Conservation (phyloP, 1,139 yeast genomes). For the Blastobotrys raffinosifermentans region DNA sequence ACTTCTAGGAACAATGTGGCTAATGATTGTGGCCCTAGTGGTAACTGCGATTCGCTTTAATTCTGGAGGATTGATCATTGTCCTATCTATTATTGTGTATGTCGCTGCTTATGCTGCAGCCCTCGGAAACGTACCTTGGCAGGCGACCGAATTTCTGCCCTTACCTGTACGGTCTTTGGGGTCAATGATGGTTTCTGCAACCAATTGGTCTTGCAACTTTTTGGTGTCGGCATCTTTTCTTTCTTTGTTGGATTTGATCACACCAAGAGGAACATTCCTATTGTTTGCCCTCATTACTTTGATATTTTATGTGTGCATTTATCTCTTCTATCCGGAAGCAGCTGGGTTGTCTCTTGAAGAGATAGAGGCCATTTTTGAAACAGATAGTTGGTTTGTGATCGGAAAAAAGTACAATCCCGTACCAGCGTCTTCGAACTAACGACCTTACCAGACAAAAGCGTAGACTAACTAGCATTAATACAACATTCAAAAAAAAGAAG, state of each 20-base stretch:
- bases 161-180: constrained; percentile 41
- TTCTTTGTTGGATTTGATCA: constrained; percentile 31
- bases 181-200: constrained; percentile 39
- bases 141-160: constrained; percentile 43
- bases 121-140: constrained; percentile 46
- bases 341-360: constrained; percentile 43
- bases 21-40: constrained; percentile 37
- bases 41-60: constrained; percentile 23
- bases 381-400: constrained; percentile 2
- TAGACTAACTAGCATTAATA: no score
- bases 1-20: constrained; percentile 46
- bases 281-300: constrained; percentile 37
- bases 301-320: constrained; percentile 39
- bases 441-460: no score
- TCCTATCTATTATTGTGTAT: constrained; percentile 35
- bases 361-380: constrained; percentile 35
- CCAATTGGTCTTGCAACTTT: constrained; percentile 42
- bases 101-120: constrained; percentile 46
- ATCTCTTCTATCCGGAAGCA: constrained; percentile 43
- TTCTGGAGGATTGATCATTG: constrained; percentile 19
- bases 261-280: constrained; percentile 35
- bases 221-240: constrained; percentile 39
- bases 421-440: no score
- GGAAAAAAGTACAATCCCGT: background rate
- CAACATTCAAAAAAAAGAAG: background rate